phyloP scores from a whole-genome alignment of 2,329 filamentous ascomycete genomes.

The Alternaria tenuissima region DNA sequence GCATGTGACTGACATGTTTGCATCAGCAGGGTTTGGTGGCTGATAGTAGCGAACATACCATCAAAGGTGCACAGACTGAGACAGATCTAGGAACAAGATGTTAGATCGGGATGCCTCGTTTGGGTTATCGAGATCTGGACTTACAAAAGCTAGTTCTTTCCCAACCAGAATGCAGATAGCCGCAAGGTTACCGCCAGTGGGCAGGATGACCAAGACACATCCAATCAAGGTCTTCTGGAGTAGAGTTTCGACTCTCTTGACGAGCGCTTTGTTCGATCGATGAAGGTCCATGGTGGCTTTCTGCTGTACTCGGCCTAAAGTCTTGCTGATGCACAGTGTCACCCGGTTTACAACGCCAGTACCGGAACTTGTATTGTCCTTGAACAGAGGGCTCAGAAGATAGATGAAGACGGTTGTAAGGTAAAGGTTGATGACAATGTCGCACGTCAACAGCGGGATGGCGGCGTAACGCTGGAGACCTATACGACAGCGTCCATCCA shows the following conservation, averaged over 20 bases:
- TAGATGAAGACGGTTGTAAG: constrained; percentile 52
- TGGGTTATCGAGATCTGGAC: background rate
- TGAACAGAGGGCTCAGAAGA: constrained; percentile 45
- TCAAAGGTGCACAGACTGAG: constrained; percentile 53
- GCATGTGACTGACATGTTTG: constrained; percentile 43
- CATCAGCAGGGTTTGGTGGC: too few relatives aligned
- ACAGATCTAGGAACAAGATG: constrained; percentile 36
- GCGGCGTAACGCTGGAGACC: constrained; percentile 50
- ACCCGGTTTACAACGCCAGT: constrained; percentile 24
- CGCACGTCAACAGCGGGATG: constrained; percentile 50
- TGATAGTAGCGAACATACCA: constrained; percentile 35
- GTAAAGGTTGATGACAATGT: constrained; percentile 50
- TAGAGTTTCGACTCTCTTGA: constrained; percentile 35
- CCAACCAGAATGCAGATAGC: constrained; percentile 43
- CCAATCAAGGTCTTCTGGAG: constrained; percentile 45
- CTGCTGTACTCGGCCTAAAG: constrained; percentile 11
- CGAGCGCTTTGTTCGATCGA: constrained; percentile 26
- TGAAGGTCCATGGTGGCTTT: constrained; percentile 15
- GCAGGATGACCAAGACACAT: constrained; percentile 49
- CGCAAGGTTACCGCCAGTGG: constrained; percentile 51
- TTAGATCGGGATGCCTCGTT: background rate
- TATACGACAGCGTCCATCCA: constrained; percentile 50
- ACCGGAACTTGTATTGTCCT: constrained; percentile 16
- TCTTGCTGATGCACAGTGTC: constrained; percentile 21
- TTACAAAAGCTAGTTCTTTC: constrained; percentile 49